Percentiles rank a stretch among this genome's conserved stretches.
Conservation (phyloP, 2,329 filamentous ascomycete species). For the Pyrenochaeta sp. region DNA sequence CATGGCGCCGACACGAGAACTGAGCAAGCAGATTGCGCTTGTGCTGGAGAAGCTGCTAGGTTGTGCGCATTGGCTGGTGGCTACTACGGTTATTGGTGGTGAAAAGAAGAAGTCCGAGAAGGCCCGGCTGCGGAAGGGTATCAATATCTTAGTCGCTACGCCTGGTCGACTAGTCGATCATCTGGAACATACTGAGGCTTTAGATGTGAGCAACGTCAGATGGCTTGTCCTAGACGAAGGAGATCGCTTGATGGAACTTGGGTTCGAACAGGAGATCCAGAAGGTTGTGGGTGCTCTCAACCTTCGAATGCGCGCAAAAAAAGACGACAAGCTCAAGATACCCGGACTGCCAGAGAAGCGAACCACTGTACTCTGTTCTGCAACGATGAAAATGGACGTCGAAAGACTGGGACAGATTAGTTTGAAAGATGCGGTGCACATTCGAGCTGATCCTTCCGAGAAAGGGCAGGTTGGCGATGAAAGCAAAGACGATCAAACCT, state of each 20-base stretch:
- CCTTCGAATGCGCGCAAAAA: constrained; percentile 66
- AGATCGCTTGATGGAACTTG: constrained; percentile 97
- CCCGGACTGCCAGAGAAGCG: constrained; percentile 76
- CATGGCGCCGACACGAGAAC: constrained; percentile 90
- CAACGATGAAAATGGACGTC: constrained; percentile 97
- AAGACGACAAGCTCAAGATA: constrained; percentile 67
- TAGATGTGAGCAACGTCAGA: constrained; percentile 86
- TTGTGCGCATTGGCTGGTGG: constrained; percentile 94
- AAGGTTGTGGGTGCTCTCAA: constrained; percentile 84
- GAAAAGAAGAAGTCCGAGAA: constrained; percentile 86
- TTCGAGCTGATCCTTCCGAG: constrained; percentile 71
- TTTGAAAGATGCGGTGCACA: constrained; percentile 88
- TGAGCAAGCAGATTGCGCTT: constrained; percentile 90
- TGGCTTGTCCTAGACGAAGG: constrained; percentile 97
- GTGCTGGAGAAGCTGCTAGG: constrained; percentile 86
- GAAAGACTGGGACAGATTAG: constrained; percentile 94
- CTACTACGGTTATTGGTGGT: constrained; percentile 80
- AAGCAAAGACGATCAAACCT: constrained; percentile 61
- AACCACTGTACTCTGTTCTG: constrained; percentile 91
- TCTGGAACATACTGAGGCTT: constrained; percentile 86
- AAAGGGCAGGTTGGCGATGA: constrained; percentile 59
- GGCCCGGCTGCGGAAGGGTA: constrained; percentile 87
- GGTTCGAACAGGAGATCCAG: constrained; percentile 93
- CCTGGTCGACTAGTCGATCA: constrained; percentile 92
- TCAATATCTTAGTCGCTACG: constrained; percentile 95